Conservation (phyloP, 179 eudicot genomes). For the Patellifolia procumbens region DNA sequence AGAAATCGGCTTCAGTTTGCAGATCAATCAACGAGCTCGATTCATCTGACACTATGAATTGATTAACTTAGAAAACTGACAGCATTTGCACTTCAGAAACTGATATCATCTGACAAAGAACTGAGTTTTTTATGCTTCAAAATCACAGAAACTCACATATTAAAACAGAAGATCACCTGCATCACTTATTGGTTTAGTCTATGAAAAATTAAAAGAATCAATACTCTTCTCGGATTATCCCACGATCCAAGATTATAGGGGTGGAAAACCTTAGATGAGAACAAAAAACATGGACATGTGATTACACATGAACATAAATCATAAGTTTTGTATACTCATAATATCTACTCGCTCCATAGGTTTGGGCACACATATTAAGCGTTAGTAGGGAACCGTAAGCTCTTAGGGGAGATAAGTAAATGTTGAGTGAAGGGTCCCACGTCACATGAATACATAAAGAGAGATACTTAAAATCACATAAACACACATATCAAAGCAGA, state of each 20-base stretch:
- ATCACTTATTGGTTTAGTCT: neutral
- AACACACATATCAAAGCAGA: neutral
- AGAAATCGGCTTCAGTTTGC: neutral
- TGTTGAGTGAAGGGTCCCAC: no score
- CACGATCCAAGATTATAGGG: neutral
- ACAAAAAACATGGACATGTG: constrained; percentile 26
- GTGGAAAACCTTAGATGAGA: constrained; percentile 7
- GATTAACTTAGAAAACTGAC: constrained; percentile 1
- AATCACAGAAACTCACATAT: neutral
- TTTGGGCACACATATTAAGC: no score
- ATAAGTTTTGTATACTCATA: constrained; percentile 1
- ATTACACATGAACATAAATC: constrained; percentile 20
- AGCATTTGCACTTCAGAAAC: constrained; percentile 18
- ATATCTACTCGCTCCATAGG: constrained; percentile 12
- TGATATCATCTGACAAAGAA: constrained; percentile 13
- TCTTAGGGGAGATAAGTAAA: no score
- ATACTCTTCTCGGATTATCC: neutral
- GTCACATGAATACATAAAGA: no score
- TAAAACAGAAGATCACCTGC: neutral
- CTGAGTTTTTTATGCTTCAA: neutral
- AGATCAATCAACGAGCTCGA: neutral
- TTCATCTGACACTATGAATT: constrained; percentile 3
- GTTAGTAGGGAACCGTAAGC: no score
- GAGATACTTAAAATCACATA: no score
- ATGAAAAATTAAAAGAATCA: neutral